These are phyloP conservation scores for Naegleria lovaniensis DNA, from an alignment of 208 protist genomes.

Conservation along the genomic window DNA sequence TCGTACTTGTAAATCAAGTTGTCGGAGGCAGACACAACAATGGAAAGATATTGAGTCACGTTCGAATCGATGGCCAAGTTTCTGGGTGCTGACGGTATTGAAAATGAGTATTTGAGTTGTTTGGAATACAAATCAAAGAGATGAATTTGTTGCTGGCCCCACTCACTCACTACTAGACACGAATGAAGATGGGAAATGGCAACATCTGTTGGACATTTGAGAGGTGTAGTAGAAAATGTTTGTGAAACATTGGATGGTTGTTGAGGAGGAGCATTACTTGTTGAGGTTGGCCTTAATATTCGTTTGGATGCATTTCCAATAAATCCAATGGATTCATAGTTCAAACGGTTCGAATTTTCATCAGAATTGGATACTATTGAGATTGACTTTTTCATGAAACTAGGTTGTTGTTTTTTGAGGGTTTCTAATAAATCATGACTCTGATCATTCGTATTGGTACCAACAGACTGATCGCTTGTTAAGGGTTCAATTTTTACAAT, in stretches of 20 bases:
- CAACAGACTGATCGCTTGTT: too few species aligned
- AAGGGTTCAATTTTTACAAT: too few species aligned
- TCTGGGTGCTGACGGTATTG: background rate
- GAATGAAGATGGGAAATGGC: background rate
- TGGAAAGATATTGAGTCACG: background rate
- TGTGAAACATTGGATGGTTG: too few species aligned
- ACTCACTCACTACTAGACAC: background rate
- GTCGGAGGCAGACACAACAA: background rate
- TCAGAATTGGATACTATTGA: too few species aligned
- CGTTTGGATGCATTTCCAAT: background rate
- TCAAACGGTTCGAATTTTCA: background rate
- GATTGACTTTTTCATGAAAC: too few species aligned
- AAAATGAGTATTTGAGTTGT: background rate
- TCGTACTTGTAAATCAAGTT: background rate
- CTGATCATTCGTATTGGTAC: too few species aligned
- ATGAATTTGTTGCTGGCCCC: background rate
- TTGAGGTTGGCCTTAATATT: too few species aligned
- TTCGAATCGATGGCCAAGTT: background rate
- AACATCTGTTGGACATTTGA: background rate
- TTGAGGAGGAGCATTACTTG: too few species aligned
- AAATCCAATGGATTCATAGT: background rate
- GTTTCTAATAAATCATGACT: too few species aligned
- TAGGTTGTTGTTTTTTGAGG: too few species aligned
- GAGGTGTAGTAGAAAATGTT: background rate
- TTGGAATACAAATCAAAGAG: background rate